Evolutionary conservation across 768 basidiomycete species (phyloP), one percentile per base, ranked within the genome.

Genomic region (Suillus spraguei): DNA sequence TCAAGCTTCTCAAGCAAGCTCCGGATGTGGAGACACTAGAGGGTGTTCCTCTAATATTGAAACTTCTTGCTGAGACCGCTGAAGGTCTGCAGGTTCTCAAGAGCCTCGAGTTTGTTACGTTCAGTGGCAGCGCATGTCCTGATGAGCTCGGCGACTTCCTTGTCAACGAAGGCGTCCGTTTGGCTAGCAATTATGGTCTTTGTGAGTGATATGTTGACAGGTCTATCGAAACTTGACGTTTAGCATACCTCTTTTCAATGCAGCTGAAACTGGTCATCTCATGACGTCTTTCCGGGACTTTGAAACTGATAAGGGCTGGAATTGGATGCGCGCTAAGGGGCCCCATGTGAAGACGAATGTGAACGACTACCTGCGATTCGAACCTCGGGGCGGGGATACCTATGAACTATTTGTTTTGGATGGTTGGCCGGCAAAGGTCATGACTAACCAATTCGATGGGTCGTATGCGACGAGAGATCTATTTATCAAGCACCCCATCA

Each of bases 381-480:
- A 82, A 64, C 72, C 76, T 3, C 77, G 75, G 35, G 82, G 80
- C 0, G 69, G 71, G 2, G 77, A 76, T 39, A 79, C 77, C 0
- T 83, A 75, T 63, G 86, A 87, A 68, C 72, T 84, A 4, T 77
- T 82, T 47, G 76, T 85, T 62, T 74, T 79, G 41, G 81, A 85
- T 44, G 84, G 83, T 4, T 87, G 82, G 79, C 80, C 20, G 36
- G 17, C 22, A 11, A 24, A 73, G 70, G 65, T 71, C 36, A 65
- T 74, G 70, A 66, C 66, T 54, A 84, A 86, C 70, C 75, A 81
- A 41, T 78, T 81, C 2, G 84, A 86, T 65, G 80, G 80, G 2
- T 82, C 82, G 0, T 87, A 83, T 66, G 84, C 85, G 1, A 84
- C 83, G 16, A 84, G 80, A 60, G 86, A 87, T 66, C 75, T 86